A percentile compares a stretch with the other conserved stretches of the same genome.
These are phyloP conservation scores for Candida tallmaniae DNA, from an alignment of 805 yeast species.

Conservation along the genomic window DNA sequence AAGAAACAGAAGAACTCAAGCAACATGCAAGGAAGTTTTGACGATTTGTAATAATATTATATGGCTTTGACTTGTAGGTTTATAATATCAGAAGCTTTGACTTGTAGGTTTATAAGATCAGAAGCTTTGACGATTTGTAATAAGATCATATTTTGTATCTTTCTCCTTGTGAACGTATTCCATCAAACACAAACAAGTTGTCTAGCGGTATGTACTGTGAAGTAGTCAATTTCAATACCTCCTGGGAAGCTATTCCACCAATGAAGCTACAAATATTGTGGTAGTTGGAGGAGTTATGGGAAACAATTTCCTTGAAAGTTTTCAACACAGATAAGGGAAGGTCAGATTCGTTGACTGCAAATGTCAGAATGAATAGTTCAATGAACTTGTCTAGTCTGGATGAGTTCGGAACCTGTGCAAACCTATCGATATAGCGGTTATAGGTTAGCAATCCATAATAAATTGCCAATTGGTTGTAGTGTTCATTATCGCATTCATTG, in stretches of 20 bases:
- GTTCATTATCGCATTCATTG: slow-evolving; percentile 14
- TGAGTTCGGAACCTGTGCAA: slow-evolving; percentile 14
- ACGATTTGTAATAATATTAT: slow-evolving; percentile 30
- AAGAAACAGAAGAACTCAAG: slow-evolving; percentile 50
- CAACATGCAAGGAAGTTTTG: slow-evolving; percentile 58
- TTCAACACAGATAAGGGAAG: slow-evolving; percentile 14
- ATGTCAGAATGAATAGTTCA: slow-evolving; percentile 14
- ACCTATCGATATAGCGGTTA: slow-evolving; percentile 16
- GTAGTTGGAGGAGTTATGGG: slow-evolving; percentile 39
- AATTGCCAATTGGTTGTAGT: slow-evolving; percentile 21
- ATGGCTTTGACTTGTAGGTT: background rate
- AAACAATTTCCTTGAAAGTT: slow-evolving; percentile 29
- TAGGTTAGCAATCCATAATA: slow-evolving; percentile 42
- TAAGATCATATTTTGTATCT: slow-evolving; percentile 26
- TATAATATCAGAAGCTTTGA: too few relatives aligned
- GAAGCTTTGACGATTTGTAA: background rate
- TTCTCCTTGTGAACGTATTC: slow-evolving; percentile 49
- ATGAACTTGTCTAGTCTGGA: slow-evolving; percentile 18
- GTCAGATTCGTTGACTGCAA: background rate
- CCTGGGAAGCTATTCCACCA: slow-evolving; percentile 89
- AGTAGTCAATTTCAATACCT: slow-evolving; percentile 69
- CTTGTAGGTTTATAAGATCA: too few relatives aligned
- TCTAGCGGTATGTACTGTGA: slow-evolving; percentile 78
- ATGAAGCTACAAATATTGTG: slow-evolving; percentile 62
- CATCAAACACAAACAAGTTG: slow-evolving; percentile 70